These are phyloP conservation scores for Micractinium conductrix DNA, from an alignment of 139 green algal species.

Conservation along the genomic window DNA sequence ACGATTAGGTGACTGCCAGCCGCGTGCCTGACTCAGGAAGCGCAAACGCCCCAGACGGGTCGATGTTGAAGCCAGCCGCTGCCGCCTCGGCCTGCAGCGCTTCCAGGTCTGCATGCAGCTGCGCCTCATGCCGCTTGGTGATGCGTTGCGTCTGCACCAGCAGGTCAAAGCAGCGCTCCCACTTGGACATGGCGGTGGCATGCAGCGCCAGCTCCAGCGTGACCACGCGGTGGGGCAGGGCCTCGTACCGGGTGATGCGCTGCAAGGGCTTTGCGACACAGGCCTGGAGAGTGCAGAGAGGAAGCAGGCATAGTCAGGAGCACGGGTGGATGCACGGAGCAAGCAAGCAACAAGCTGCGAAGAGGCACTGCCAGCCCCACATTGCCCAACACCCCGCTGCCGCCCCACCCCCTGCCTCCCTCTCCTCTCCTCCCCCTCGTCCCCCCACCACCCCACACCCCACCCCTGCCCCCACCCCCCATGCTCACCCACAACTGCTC, in stretches of 20 bases:
- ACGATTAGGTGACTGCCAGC: too few species aligned
- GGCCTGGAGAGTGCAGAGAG: neutral
- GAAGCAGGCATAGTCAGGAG: neutral
- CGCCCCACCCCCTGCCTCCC: too few species aligned
- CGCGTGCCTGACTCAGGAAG: too few species aligned
- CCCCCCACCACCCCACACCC: too few species aligned
- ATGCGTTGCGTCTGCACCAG: too few species aligned
- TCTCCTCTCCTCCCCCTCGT: too few species aligned
- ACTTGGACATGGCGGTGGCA: neutral
- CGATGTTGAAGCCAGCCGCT: neutral
- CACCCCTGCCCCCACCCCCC: too few species aligned
- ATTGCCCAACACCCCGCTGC: too few species aligned
- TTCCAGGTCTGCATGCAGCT: neutral
- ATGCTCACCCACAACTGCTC: neutral
- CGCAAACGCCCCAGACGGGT: neutral
- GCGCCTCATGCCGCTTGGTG: neutral
- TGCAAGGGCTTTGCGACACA: neutral
- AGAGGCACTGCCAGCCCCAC: too few species aligned
- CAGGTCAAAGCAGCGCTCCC: neutral
- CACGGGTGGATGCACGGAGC: too few species aligned
- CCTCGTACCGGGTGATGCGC: neutral
- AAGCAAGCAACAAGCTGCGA: too few species aligned
- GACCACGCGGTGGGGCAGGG: neutral
- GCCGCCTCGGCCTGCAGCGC: too few species aligned
- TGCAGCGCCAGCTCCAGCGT: neutral